These are phyloP conservation scores for Cyclotella cryptica DNA, from an alignment of 108 stramenopile species.

Conservation along the genomic window DNA sequence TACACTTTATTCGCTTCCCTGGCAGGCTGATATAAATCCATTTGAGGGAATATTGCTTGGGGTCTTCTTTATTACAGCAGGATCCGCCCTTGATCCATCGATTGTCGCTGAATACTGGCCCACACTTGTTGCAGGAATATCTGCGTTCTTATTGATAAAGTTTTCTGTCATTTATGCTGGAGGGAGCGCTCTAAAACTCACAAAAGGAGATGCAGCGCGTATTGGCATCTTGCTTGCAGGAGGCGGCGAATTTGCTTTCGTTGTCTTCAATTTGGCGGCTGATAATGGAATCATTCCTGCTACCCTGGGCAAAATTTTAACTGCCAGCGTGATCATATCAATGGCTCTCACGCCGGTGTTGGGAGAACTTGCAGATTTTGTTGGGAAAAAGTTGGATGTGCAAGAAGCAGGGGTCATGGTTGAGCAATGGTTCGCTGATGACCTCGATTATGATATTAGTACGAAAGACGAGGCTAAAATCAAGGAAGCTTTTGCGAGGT, in stretches of 20 bases:
- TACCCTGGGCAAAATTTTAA: slow-evolving; percentile 59
- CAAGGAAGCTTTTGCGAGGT: slow-evolving; percentile 65
- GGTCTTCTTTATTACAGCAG: slow-evolving; percentile 81
- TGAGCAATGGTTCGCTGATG: slow-evolving; percentile 43
- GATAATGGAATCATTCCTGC: slow-evolving; percentile 66
- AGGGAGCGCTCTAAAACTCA: slow-evolving; percentile 66
- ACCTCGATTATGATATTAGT: slow-evolving; percentile 59
- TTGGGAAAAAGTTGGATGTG: slow-evolving; percentile 63
- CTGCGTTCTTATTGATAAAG: slow-evolving; percentile 64
- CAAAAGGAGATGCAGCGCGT: slow-evolving; percentile 67
- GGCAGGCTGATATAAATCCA: slow-evolving; percentile 79
- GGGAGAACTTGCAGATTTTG: slow-evolving; percentile 65
- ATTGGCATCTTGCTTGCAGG: slow-evolving; percentile 67
- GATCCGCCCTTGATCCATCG: slow-evolving; percentile 69
- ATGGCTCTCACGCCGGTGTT: slow-evolving; percentile 78
- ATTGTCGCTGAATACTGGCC: slow-evolving; percentile 71
- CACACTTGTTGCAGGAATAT: slow-evolving; percentile 67
- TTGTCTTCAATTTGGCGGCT: slow-evolving; percentile 75
- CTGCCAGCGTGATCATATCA: slow-evolving; percentile 81
- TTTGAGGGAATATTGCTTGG: slow-evolving; percentile 86
- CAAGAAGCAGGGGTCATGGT: slow-evolving; percentile 26
- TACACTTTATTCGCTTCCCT: neutral
- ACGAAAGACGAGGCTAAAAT: slow-evolving; percentile 57
- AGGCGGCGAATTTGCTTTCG: slow-evolving; percentile 82
- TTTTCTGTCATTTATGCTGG: slow-evolving; percentile 65